Base-by-base conservation (phyloP, 805 yeast genomes). In the Ogataea thermomethanolica region DNA sequence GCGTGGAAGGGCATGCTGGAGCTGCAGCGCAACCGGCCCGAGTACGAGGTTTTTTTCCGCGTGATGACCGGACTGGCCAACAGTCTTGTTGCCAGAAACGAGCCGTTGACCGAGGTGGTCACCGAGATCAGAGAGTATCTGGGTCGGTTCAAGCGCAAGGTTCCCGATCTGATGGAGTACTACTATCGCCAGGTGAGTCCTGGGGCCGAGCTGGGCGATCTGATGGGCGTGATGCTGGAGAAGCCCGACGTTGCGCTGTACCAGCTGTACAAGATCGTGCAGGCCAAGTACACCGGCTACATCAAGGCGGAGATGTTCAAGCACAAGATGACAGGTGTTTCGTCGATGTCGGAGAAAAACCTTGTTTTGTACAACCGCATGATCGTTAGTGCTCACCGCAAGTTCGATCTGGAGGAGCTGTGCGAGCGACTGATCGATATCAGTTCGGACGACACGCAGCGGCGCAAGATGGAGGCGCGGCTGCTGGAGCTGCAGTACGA, bases 1-100 rank as follows among this genome's bases (percentile, higher is more conserved):
- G 95, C 89, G 0, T 90, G 93, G 95, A 87, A 85, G 54, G 98
- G 98, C 1, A 69, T 81, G 44, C 62, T 79, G 43, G 72, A 76
- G 34, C 59, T 78, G 0, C 67, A 64, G 8, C 62, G 64, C 39
- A 51, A 61, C 9, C 49, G 51, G 7, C 56, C 66, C 3, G 71
- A 76, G 39, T 66, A 64, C 46, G 52, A 57, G 4, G 41, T 60
- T 2, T 80, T 74, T 57, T 81, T 83, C 51, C 51, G 59, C 0
- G 66, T 74, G 5, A 55, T 76, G 39, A 68, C 74, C 2, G 61
- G 65, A 4, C 71, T 73, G 44, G 64, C 78, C 17, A 61, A 67
- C 21, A 49, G 70, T 1, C 57, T 75, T 33, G 37, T 66, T 1
- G 62, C 65, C 8, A 70, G 72, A 33, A 71, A 71, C n/a, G 58